A percentile compares a stretch with the other conserved stretches of the same genome.
phyloP scores from a whole-genome alignment of 306 rosid species.

The Pyrus pyrifolia region DNA sequence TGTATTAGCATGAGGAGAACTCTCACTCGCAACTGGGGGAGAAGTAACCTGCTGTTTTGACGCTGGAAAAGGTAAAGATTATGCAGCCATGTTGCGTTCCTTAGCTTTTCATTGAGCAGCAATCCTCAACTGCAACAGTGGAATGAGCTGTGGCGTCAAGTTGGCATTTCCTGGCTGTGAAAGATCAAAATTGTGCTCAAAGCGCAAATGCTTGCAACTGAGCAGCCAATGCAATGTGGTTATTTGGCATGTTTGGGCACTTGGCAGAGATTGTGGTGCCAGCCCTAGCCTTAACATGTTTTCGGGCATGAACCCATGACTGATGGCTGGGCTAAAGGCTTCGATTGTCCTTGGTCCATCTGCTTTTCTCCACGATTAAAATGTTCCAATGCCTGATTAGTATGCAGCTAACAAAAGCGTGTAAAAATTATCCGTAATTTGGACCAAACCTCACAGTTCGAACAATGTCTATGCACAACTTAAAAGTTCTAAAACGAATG shows the following conservation, averaged over 20 bases:
- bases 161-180: conserved; percentile 66
- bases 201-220: conserved; percentile 78
- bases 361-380: conserved; percentile 65
- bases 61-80: conserved; percentile 53
- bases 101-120: conserved; percentile 52
- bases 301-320: conserved; percentile 51
- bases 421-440: no score
- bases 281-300: conserved; percentile 55
- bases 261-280: conserved; percentile 47
- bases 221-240: conserved; percentile 55
- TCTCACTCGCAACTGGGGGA: conserved; percentile 57
- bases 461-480: no score
- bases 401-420: not conserved
- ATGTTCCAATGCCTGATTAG: conserved; percentile 63
- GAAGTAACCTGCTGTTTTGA: conserved; percentile 70
- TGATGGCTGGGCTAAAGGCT: conserved; percentile 45
- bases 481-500: no score
- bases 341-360: conserved; percentile 63
- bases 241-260: conserved; percentile 48
- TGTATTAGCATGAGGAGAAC: conserved; percentile 66
- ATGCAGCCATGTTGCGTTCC: conserved; percentile 48
- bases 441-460: no score
- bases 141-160: conserved; percentile 63
- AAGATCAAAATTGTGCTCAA: conserved; percentile 68
- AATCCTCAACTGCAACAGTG: conserved; percentile 66